phyloP scores from a whole-genome alignment of 345 rosid species.

The Arabidopsis suecica region DNA sequence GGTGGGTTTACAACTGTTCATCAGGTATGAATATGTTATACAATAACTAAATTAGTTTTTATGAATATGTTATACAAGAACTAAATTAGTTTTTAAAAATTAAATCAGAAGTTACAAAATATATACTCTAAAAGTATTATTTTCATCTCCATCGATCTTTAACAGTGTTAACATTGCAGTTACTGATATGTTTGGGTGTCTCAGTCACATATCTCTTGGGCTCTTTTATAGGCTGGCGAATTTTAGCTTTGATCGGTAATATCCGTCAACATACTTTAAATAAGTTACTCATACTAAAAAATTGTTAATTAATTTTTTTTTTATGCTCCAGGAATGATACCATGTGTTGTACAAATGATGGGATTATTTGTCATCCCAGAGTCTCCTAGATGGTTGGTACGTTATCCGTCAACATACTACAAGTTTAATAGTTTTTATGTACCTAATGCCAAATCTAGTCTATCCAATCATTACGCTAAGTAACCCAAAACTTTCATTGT shows the following conservation, averaged over 20 bases:
- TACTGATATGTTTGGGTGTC: slow-evolving; percentile 80
- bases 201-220: slow-evolving; percentile 76
- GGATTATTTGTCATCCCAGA: slow-evolving; percentile 42
- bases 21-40: slow-evolving; percentile 28
- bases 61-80: neutral
- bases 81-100: neutral
- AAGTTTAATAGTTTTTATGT: neutral
- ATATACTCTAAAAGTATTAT: neutral
- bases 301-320: neutral
- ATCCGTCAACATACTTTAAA: neutral
- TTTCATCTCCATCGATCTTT: neutral
- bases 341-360: slow-evolving; percentile 37
- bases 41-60: neutral
- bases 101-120: neutral
- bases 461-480: neutral
- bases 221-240: slow-evolving; percentile 66
- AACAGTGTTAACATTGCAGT: slow-evolving; percentile 44
- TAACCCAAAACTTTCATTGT: neutral
- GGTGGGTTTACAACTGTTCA: slow-evolving; percentile 80
- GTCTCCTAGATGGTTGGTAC: slow-evolving; percentile 47
- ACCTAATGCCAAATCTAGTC: neutral
- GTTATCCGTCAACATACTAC: neutral
- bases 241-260: slow-evolving; percentile 71
- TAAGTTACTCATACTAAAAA: neutral
- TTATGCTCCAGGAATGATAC: slow-evolving; percentile 28